Evolutionary conservation across 768 basidiomycete species (phyloP).

Genomic region (Leccinum rimulosum): DNA sequence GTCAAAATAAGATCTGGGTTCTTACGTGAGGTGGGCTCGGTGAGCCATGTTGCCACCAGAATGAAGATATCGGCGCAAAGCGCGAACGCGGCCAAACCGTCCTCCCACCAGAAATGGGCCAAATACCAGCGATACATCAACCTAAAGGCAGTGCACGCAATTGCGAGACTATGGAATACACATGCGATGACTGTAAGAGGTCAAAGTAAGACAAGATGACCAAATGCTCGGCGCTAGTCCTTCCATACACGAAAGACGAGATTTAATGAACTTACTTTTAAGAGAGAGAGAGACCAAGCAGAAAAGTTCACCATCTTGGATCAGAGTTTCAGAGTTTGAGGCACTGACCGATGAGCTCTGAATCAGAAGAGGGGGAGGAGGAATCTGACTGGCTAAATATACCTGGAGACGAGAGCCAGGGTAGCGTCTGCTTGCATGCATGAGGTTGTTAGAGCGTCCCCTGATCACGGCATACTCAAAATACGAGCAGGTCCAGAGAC

Average conservation of each 20-base stretch:
- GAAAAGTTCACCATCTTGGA: background rate
- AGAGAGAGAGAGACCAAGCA: constrained; percentile 11
- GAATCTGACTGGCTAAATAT: constrained; percentile 1
- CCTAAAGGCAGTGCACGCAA: constrained; percentile 25
- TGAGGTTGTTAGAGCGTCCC: background rate
- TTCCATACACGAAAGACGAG: background rate
- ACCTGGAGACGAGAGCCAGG: background rate
- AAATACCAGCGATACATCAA: constrained; percentile 20
- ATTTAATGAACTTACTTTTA: constrained; percentile 11
- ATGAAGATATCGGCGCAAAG: constrained; percentile 17
- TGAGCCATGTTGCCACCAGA: constrained; percentile 11
- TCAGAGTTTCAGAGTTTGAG: background rate
- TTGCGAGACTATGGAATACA: constrained; percentile 20
- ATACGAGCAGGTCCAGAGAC: background rate
- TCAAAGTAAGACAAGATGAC: background rate
- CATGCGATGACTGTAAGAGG: constrained; percentile 14
- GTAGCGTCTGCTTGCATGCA: background rate
- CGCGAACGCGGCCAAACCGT: constrained; percentile 24
- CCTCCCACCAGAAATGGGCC: constrained; percentile 31
- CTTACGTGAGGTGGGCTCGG: constrained; percentile 4
- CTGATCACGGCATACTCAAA: constrained; percentile 8
- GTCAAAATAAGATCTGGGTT: too few species aligned
- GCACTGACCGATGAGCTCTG: background rate
- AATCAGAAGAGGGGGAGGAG: background rate
- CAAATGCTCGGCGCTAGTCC: background rate